Percentiles rank a stretch among this genome's conserved stretches.
Conservation (phyloP, 306 rosid species). For the Potentilla sterilis region DNA sequence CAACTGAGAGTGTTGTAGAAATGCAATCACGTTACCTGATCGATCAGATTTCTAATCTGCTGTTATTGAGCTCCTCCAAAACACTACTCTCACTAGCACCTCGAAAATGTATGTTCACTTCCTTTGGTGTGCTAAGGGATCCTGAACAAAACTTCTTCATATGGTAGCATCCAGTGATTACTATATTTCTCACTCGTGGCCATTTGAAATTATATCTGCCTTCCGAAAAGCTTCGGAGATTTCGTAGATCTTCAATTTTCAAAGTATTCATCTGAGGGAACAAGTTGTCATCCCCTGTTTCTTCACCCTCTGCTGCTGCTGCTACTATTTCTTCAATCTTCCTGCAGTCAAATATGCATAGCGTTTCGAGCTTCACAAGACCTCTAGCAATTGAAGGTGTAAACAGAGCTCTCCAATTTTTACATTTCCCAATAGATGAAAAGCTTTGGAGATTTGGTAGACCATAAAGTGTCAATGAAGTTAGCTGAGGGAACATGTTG, state of each 20-base stretch:
- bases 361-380: background rate
- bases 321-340: background rate
- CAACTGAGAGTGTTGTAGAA: too few relatives aligned
- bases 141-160: background rate
- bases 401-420: background rate
- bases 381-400: background rate
- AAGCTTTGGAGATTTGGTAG: too few relatives aligned
- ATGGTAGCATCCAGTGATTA: accelerated
- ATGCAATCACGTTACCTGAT: too few relatives aligned
- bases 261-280: background rate
- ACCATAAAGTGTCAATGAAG: too few relatives aligned
- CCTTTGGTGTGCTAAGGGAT: background rate
- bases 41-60: too few relatives aligned
- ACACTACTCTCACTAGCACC: too few relatives aligned
- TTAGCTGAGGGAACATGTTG: too few relatives aligned
- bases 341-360: background rate
- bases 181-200: background rate
- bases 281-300: background rate
- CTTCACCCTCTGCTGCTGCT: background rate
- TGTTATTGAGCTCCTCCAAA: too few relatives aligned
- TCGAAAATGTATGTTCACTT: background rate
- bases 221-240: background rate
- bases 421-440: too few relatives aligned
- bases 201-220: background rate
- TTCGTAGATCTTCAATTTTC: background rate